These are phyloP conservation scores for Paulownia fortunei DNA, from an alignment of 257 asterid species.

Conservation along the genomic window DNA sequence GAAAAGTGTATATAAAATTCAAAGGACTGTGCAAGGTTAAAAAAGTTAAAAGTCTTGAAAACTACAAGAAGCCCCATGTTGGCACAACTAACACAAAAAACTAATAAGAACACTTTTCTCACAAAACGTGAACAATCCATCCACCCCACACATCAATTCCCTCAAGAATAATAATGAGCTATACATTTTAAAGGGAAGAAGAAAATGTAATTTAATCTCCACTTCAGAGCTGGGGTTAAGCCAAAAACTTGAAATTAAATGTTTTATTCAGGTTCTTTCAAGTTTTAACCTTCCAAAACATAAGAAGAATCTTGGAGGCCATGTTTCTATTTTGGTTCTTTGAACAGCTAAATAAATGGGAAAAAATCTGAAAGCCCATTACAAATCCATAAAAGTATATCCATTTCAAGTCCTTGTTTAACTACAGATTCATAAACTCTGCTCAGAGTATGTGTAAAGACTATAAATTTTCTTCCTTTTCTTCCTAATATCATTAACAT, in stretches of 20 bases:
- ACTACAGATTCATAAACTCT: not conserved
- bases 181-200: conserved; percentile 2
- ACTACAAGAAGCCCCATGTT: conserved; percentile 23
- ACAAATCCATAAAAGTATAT: not conserved
- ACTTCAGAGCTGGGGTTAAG: conserved; percentile 10
- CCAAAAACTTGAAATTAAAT: not conserved
- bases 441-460: not conserved
- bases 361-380: not conserved
- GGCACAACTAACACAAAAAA: conserved; percentile 27
- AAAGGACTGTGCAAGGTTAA: not conserved
- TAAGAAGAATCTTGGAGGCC: not conserved
- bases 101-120: conserved; percentile 24
- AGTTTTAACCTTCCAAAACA: conserved; percentile 12
- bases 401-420: not conserved
- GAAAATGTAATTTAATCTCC: not conserved
- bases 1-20: conserved; percentile 18
- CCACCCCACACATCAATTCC: conserved; percentile 26
- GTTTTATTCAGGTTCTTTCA: not conserved
- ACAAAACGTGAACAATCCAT: conserved; percentile 37
- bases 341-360: not conserved
- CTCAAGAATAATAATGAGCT: not conserved
- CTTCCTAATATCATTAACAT: not conserved
- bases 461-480: not conserved
- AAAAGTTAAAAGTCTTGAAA: conserved; percentile 9
- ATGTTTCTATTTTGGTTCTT: not conserved